A percentile compares a stretch with the other conserved stretches of the same genome.
Conservation (phyloP, 805 yeast species). For the Starmerella etchellsii region DNA sequence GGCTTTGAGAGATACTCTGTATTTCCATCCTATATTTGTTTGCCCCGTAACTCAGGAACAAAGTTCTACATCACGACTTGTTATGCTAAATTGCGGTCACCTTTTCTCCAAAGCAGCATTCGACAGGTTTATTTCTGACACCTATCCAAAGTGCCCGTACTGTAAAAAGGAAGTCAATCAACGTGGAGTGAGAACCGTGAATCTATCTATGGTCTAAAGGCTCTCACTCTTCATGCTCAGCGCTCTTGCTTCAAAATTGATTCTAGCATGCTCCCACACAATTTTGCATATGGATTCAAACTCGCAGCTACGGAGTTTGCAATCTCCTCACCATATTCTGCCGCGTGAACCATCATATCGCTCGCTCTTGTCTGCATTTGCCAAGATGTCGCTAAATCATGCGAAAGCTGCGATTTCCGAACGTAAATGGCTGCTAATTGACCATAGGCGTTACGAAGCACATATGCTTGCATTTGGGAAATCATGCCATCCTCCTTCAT, state of each 20-base stretch:
- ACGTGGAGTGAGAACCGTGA: not conserved
- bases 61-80: not conserved
- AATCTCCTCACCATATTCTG: conserved; percentile 25
- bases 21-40: not conserved
- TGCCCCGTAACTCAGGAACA: conserved; percentile 2
- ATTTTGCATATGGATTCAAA: conserved; percentile 27
- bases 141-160: not conserved
- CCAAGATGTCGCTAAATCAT: conserved; percentile 19
- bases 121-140: not conserved
- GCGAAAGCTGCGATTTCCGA: conserved; percentile 13
- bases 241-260: not conserved
- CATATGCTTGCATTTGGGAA: conserved; percentile 25
- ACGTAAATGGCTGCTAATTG: conserved; percentile 25
- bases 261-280: conserved; percentile 27
- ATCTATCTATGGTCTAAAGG: not conserved
- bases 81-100: conserved; percentile 1
- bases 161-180: not conserved
- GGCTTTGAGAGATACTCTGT: not conserved
- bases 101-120: not conserved
- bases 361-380: conserved; percentile 24
- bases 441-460: conserved; percentile 24
- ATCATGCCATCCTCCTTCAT: conserved; percentile 2
- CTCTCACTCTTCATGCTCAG: too few relatives aligned
- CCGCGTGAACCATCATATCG: conserved; percentile 21
- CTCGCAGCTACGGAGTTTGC: conserved; percentile 22